Evolutionary conservation across 768 basidiomycete species (phyloP).

Genomic region (Suillus hirtellus): DNA sequence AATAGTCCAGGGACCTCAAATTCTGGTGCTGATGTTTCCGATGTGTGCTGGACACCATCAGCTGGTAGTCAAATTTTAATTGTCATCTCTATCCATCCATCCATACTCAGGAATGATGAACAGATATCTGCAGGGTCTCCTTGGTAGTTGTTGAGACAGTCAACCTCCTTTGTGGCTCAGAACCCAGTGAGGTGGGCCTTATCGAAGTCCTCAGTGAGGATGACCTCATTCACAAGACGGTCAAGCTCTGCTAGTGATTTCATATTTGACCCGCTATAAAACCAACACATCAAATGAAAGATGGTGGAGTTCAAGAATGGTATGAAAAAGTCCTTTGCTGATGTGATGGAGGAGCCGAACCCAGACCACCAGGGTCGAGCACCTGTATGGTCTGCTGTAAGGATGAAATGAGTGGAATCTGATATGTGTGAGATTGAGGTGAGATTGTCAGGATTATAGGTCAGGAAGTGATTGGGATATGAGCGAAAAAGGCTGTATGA

Average conservation of each 20-base stretch:
- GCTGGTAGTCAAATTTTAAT: no score
- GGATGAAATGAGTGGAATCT: neutral
- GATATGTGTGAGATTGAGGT: constrained; percentile 2
- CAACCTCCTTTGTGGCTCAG: no score
- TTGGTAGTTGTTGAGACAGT: no score
- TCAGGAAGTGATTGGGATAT: neutral
- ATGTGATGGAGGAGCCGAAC: constrained; percentile 2
- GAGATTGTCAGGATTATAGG: constrained; percentile 7
- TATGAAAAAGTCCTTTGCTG: constrained; percentile 1
- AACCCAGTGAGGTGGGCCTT: no score
- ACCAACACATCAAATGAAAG: constrained; percentile 25
- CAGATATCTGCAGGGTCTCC: no score
- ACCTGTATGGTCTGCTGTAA: neutral
- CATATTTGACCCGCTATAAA: constrained; percentile 18
- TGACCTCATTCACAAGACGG: constrained; percentile 10
- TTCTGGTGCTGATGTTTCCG: neutral
- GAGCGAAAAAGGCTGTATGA: neutral
- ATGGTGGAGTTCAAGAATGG: constrained; percentile 19
- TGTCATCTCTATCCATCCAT: no score
- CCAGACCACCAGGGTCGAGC: constrained; percentile 10
- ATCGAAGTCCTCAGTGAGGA: constrained; percentile 13
- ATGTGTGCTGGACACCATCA: no score
- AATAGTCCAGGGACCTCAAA: constrained; percentile 31
- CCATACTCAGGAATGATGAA: no score
- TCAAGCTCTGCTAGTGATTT: constrained; percentile 13